Evolutionary conservation across 768 basidiomycete genomes (phyloP), one percentile per base, ranked within the genome.

Genomic region (Rhodosporidiobolus sp.): DNA sequence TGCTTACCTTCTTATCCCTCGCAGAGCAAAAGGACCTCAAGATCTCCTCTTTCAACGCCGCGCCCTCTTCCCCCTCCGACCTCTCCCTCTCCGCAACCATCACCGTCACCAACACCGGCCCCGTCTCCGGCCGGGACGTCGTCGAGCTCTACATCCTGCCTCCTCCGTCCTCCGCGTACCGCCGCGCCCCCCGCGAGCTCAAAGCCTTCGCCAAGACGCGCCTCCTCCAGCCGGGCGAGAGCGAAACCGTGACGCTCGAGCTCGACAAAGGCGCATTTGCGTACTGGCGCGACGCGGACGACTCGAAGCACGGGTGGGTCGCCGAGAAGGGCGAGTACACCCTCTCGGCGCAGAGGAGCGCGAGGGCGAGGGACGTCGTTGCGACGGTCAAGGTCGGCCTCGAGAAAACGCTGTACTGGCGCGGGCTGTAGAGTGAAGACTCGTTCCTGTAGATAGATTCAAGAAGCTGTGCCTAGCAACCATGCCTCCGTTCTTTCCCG

Each of bases 71-170:
- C 14, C 38, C 38, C 38, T 43, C 38, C 38, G 38, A 43, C 38
- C 38, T 43, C 38, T 43, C 38, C 38, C 8, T 14, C 38, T 43
- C 38, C 38, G 38, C 14, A 7, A 7, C 38, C 38, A 7, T 43
- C 38, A 43, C 38, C 38, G 38, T 43, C 8, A 43, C 38, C 38
- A 43, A 92, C 81, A 88, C 87, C 0, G 89, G 90, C 5, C 64
- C 76, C 9, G 71, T 86, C 34, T 45, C 82, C 0, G 90, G 90
- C 16, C 85, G 87, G 11, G 89, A 92, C 77, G 84, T 89, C 76
- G 86, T 87, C 7, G 90, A 92, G 78, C 74, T 90, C 68, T 93
- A 92, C 81, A 82, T 90, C 55, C 81, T 82, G 14, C 83, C 62
- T 69, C 83, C 45, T 81, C 24, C 32, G 30, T 83, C 11, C 69